A percentile compares a stretch with the other conserved stretches of the same genome.
Evolutionary conservation across 352 stramenopile genomes (phyloP).

Genomic region (Phytophthora brassicae): DNA sequence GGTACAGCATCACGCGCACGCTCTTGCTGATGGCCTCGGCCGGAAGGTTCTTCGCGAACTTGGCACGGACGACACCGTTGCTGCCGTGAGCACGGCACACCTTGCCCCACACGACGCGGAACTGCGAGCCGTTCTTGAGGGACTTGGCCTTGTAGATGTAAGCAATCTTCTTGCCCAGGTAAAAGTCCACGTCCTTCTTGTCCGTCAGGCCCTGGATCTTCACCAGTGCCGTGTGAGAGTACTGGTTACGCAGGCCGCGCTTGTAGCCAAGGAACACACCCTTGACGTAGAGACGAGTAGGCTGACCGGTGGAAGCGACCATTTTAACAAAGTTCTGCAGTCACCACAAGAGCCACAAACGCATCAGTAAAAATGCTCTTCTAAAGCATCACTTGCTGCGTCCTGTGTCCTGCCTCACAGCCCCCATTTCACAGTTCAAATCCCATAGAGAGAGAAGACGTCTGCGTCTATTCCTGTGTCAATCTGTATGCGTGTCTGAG

Average conservation of each 20-base stretch:
- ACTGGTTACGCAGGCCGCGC: conserved; percentile 96
- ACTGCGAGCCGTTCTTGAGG: conserved; percentile 96
- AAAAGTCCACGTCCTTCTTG: conserved; percentile 99
- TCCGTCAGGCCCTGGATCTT: conserved; percentile 99
- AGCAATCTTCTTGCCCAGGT: conserved; percentile 99
- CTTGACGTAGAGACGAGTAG: conserved; percentile 98
- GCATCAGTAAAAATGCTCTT: conserved; percentile 13
- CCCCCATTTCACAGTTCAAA: not conserved
- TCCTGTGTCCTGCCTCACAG: not conserved
- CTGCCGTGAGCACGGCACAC: conserved; percentile 96
- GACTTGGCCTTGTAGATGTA: conserved; percentile 99
- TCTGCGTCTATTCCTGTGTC: not conserved
- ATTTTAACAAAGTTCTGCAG: conserved; percentile 84
- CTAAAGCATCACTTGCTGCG: too few species aligned
- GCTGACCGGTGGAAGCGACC: conserved; percentile 90
- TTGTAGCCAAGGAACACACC: conserved; percentile 99
- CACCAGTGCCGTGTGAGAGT: conserved; percentile 98
- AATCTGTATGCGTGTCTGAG: conserved; percentile 13
- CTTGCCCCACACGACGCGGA: conserved; percentile 99
- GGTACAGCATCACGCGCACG: conserved; percentile 99
- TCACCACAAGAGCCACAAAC: conserved; percentile 8
- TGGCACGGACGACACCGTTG: conserved; percentile 98
- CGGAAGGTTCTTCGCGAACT: conserved; percentile 98
- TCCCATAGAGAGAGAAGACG: conserved; percentile 1
- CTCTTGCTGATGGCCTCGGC: conserved; percentile 95